Evolutionary conservation across 768 basidiomycete genomes (phyloP).

Genomic region (Suillus cothurnatus): DNA sequence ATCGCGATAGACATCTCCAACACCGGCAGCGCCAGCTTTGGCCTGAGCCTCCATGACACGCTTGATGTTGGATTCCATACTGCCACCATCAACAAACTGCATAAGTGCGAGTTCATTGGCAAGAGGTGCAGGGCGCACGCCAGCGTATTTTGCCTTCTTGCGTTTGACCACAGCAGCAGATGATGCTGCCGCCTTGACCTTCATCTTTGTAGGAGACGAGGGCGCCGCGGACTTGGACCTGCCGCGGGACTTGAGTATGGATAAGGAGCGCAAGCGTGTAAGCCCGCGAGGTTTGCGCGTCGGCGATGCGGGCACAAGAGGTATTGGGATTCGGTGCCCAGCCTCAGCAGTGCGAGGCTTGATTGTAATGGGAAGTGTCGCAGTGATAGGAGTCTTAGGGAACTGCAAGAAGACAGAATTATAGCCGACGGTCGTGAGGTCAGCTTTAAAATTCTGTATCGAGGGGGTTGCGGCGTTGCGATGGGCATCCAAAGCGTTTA

Average conservation of each 20-base stretch:
- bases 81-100: slow-evolving; percentile 71
- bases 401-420: slow-evolving; percentile 65
- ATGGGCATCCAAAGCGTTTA: slow-evolving; percentile 40
- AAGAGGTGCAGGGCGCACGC: slow-evolving; percentile 49
- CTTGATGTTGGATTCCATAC: slow-evolving; percentile 52
- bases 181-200: slow-evolving; percentile 16
- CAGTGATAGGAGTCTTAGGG: slow-evolving; percentile 47
- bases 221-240: slow-evolving; percentile 40
- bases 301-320: slow-evolving; percentile 12
- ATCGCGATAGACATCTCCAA: slow-evolving; percentile 61
- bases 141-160: slow-evolving; percentile 54
- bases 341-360: slow-evolving; percentile 11
- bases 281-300: slow-evolving; percentile 32
- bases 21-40: slow-evolving; percentile 39
- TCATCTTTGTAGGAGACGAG: slow-evolving; percentile 29
- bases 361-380: slow-evolving; percentile 15
- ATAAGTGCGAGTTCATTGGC: slow-evolving; percentile 67
- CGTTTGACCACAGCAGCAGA: slow-evolving; percentile 43
- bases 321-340: slow-evolving; percentile 23
- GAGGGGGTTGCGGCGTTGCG: slow-evolving; percentile 41
- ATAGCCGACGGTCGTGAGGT: slow-evolving; percentile 65
- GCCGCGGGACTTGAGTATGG: slow-evolving; percentile 43
- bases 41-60: slow-evolving; percentile 60
- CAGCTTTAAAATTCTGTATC: slow-evolving; percentile 47
- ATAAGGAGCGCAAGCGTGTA: slow-evolving; percentile 54